Percentiles rank a stretch among this genome's conserved stretches.
These are phyloP conservation scores for Apophysomyces sp. DNA, from an alignment of 371 early-diverging fungal genomes.

Conservation along the genomic window DNA sequence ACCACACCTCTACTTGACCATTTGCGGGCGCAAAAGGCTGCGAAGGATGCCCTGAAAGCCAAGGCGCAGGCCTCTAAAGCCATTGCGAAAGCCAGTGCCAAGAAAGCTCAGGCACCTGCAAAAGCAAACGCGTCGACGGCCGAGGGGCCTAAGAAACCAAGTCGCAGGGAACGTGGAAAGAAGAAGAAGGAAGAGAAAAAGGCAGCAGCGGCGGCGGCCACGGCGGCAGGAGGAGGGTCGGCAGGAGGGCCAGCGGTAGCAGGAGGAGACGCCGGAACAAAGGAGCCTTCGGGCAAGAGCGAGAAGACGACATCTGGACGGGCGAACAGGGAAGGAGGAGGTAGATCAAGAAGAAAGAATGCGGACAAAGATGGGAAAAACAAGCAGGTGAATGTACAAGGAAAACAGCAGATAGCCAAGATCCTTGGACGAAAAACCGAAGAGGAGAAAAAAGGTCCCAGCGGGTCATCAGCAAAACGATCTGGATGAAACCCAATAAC, in stretches of 20 bases:
- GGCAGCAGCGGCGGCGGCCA: conserved; percentile 4
- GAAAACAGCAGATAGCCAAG: conserved; percentile 23
- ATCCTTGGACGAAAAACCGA: conserved; percentile 26
- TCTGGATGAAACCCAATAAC: background rate
- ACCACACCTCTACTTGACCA: conserved; percentile 78
- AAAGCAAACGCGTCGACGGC: conserved; percentile 9
- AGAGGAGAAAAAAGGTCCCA: background rate
- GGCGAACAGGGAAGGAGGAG: background rate
- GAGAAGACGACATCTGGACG: background rate
- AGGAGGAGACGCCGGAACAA: background rate
- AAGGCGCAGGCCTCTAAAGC: conserved; percentile 50
- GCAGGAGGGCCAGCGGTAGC: background rate
- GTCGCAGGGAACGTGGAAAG: conserved; percentile 26
- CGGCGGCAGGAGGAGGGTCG: background rate
- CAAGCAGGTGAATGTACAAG: conserved; percentile 6
- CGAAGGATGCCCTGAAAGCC: conserved; percentile 51
- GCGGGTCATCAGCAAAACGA: background rate
- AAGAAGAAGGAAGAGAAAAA: conserved; percentile 39
- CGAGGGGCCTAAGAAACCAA: conserved; percentile 22
- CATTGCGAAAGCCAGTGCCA: conserved; percentile 33
- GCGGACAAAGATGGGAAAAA: background rate
- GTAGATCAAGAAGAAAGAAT: conserved; percentile 1
- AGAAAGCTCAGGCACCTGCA: conserved; percentile 4
- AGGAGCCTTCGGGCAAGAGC: background rate
- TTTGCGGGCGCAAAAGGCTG: conserved; percentile 77